Base-by-base conservation (phyloP, 2,329 filamentous ascomycete genomes). In the Ambrosiella beaveri region DNA sequence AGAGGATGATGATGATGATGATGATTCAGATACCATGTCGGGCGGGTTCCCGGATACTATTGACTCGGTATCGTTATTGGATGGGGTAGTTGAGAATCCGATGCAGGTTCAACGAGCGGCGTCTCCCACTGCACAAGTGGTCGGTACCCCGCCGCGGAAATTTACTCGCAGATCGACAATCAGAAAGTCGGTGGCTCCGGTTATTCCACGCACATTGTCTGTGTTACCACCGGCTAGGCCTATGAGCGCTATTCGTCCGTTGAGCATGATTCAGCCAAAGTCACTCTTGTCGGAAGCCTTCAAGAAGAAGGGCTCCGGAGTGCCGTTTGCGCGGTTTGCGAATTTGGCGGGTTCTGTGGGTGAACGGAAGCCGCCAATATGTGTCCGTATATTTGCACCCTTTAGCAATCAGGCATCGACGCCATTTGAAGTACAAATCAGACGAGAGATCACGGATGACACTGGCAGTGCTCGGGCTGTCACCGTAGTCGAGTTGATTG, bases 401-500 rank as follows among this genome's bases (percentile, higher is more conserved):
- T 87, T 84, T 63, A 85, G 84, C 13, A 75, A 77, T 11, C 78
- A 78, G 27, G 74, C 83, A 0, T 76, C 75, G 13, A 81, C 81
- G 63, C 80, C 84, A 0, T 79, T 83, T 52, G 84, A 90, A 65
- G 80, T 91, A 2, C 76, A 86, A 13, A 82, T 91, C 53, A 76
- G 83, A 27, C 79, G 82, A 53, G 80, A 78, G 41, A 78, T 86
- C 13, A 83, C 87, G 63, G 79, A 85, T 60, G 83, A 82, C 19
- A 79, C 85, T 59, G 75, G 77, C 39, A 67, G 66, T 6, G 77
- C 82, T 62, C 73, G 80, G 19, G 75, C 78, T 1, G 84, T 88
- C 17, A 84, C 81, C 0, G 86, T 93, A 12, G 80, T 82, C 1
- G 87, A 94, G 64, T 76, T 89, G n/a, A 89, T 94, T 62, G 88